Evolutionary conservation across 2,329 filamentous ascomycete genomes (phyloP), one percentile per base, ranked within the genome.

Genomic region (Trichocomaceae sp.): DNA sequence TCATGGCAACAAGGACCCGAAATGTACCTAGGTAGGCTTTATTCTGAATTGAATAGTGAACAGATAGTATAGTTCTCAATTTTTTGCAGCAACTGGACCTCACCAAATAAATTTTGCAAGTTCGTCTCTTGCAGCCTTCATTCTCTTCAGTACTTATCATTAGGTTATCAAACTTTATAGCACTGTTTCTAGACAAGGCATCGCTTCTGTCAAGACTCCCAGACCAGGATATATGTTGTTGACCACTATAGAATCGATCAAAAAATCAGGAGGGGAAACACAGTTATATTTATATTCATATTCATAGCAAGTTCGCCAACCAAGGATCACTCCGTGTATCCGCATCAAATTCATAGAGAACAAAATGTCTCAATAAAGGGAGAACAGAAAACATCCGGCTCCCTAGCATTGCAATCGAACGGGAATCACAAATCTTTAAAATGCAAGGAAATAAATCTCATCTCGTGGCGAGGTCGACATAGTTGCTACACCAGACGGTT

Each of bases 401-500:
- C 22, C 39, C 4, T 42, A 22, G 39, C 39, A 19, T 42, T 12
- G 17, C 39, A 42, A 22, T 42, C 8, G 39, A 42, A 22, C 20
- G 20, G 12, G 17, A 26, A 44, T 42, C 22, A 4, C 22, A 42
- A 19, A 19, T 39, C 7, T 22, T 12, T 41, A 31, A 31, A 19
- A 42, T 29, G 33, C 35, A 44, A 35, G 19, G 23, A n/a, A 39
- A n/a, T n/a, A n/a, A 50, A 19, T 29, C 19, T 50, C 45, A 57
- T 52, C 54, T 58, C 17, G 23, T 19, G 10, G 42, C 56, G 45
- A 48, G 44, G 19, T 58, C 53, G 33, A 72, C 67, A 52, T 72
- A 72, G 60, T 73, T 74, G 54, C 68, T 69, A 56, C 15, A 51
- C 8, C 39, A 8, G 9, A 22, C 31, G 23, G 39, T 42, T 17